Conservation (phyloP, 345 rosid genomes). For the Eucalyptus marginata region DNA sequence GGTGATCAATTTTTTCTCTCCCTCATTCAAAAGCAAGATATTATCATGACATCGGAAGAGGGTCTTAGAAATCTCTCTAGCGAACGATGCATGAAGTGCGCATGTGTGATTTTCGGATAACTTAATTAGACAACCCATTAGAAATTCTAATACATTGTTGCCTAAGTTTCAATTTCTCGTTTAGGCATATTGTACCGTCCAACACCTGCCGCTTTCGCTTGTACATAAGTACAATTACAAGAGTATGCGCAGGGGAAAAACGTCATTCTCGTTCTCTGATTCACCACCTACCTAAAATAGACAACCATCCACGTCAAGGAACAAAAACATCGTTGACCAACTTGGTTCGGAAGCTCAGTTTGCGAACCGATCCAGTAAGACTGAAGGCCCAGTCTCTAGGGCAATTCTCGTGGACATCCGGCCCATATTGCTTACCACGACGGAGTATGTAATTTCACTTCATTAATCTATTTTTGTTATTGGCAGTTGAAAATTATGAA, state of each 20-base stretch:
- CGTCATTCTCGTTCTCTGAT: not conserved
- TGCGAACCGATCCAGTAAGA: not conserved
- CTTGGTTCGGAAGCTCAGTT: not conserved
- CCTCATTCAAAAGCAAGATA: not conserved
- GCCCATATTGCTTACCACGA: not conserved
- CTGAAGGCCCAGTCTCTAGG: not conserved
- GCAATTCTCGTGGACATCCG: not conserved
- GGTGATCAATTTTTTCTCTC: not conserved
- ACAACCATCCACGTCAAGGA: not conserved
- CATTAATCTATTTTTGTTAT: not conserved
- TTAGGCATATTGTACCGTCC: not conserved
- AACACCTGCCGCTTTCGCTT: not conserved
- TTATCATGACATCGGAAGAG: not conserved
- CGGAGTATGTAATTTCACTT: not conserved
- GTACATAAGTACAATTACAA: not conserved
- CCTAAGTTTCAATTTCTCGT: not conserved
- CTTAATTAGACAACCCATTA: not conserved
- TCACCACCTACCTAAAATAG: not conserved
- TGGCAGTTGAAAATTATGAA: not conserved
- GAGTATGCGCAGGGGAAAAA: not conserved
- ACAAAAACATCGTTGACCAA: not conserved
- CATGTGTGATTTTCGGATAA: not conserved
- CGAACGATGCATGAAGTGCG: rapidly evolving
- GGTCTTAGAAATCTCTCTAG: not conserved
- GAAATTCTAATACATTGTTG: not conserved